These are phyloP conservation scores for Candida gorgasii DNA, from an alignment of 805 yeast species.

Conservation along the genomic window DNA sequence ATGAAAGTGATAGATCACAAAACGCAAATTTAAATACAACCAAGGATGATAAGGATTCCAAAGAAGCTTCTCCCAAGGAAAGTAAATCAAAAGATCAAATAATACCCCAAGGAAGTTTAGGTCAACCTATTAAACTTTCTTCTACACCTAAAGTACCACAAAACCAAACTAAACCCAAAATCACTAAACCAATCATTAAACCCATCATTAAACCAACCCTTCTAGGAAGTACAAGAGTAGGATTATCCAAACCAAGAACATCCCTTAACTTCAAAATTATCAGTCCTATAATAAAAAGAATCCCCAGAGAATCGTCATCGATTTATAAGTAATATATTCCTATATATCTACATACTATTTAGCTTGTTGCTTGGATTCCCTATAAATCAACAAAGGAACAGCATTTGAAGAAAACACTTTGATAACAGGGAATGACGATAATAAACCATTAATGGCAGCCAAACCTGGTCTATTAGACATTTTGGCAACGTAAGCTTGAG, in stretches of 20 bases:
- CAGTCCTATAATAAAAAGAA: slow-evolving; percentile 6
- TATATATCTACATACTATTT: background rate
- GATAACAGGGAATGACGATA: slow-evolving; percentile 58
- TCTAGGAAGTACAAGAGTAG: slow-evolving; percentile 8
- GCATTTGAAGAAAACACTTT: slow-evolving; percentile 62
- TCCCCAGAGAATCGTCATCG: slow-evolving; percentile 8
- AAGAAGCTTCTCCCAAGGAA: too few relatives aligned
- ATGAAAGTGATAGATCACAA: too few relatives aligned
- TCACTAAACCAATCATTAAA: background rate
- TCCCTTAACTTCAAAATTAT: slow-evolving; percentile 3
- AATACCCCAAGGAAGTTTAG: background rate
- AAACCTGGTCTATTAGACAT: slow-evolving; percentile 55
- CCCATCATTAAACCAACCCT: background rate
- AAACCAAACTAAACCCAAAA: background rate
- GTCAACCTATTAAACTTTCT: too few relatives aligned
- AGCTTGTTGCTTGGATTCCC: slow-evolving; percentile 17
- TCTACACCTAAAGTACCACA: background rate
- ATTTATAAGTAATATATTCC: slow-evolving; percentile 1
- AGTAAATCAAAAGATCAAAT: too few relatives aligned
- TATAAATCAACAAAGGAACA: slow-evolving; percentile 55
- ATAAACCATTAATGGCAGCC: slow-evolving; percentile 57
- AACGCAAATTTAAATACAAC: too few relatives aligned
- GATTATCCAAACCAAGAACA: slow-evolving; percentile 1
- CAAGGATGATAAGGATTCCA: too few relatives aligned
- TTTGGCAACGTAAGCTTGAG: slow-evolving; percentile 53